Evolutionary conservation across 108 stramenopile genomes (phyloP), one percentile per base, ranked within the genome.

Genomic region (Cyclotella choctawhatcheeana): DNA sequence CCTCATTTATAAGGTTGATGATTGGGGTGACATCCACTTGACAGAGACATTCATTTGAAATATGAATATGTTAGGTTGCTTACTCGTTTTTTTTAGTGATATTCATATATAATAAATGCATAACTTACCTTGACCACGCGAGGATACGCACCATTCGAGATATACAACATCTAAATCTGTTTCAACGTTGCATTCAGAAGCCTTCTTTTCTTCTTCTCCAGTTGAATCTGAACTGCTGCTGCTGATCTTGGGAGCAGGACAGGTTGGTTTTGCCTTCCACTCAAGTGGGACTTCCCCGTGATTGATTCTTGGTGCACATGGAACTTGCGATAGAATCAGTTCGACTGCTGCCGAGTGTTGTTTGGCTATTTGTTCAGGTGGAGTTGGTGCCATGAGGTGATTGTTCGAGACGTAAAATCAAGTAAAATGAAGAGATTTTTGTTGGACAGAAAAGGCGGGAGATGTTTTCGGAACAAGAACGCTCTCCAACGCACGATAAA

Each of bases 341-440:
- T 21, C 22, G 21, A 75, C 35, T 13, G 93, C 93, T 44, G 81
- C 84, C 4, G 61, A 52, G 68, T 94, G 90, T 63, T 94, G 93
- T 33, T 81, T 83, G 17, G 75, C 84, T 31, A 94, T 92, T 75
- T 89, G 85, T 80, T 91, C 93, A 2, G 79, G 72, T 20, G 92
- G 76, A 16, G 92, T 84, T 10, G 80, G 74, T 51, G 77, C 82
- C 91, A 92, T 92, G 63, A 30, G 18, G 35, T 2, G 35, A 37
- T 2, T 6, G 8, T 12, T 27, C n/a, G n/a, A n/a, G n/a, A n/a
- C n/a, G n/a, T n/a, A n/a, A n/a, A n/a, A n/a, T n/a, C n/a, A n/a
- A n/a, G n/a, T n/a, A n/a, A n/a, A n/a, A n/a, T n/a, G n/a, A n/a
- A n/a, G n/a, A n/a, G n/a, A n/a, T n/a, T n/a, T n/a, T n/a, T n/a